phyloP scores from a whole-genome alignment of 2,329 filamentous ascomycete species.

The Exophiala sideris region DNA sequence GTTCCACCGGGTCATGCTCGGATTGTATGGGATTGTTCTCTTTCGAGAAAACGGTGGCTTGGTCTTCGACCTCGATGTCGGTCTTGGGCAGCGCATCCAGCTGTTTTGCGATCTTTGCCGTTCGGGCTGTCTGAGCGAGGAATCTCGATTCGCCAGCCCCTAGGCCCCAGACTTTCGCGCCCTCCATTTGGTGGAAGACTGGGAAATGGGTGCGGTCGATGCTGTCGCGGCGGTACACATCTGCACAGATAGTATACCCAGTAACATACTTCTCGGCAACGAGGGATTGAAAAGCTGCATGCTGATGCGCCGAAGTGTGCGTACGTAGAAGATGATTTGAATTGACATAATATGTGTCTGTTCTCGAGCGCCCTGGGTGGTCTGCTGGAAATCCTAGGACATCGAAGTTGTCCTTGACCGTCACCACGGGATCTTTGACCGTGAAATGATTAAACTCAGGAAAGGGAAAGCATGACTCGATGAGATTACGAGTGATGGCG shows the following conservation, averaged over 20 bases:
- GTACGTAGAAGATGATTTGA: conserved; percentile 78
- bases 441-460: conserved; percentile 71
- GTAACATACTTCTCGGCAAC: conserved; percentile 44
- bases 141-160: conserved; percentile 4
- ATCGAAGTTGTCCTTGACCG: conserved; percentile 87
- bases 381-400: conserved; percentile 86
- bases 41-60: conserved; percentile 56
- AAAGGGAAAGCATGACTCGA: conserved; percentile 80
- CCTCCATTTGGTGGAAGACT: conserved; percentile 98
- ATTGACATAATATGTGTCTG: conserved; percentile 96
- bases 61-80: conserved; percentile 17
- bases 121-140: conserved; percentile 39
- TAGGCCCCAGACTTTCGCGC: conserved; percentile 77
- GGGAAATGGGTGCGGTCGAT: conserved; percentile 95
- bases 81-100: conserved; percentile 57
- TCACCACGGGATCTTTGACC: conserved; percentile 73
- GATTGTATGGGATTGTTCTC: conserved; percentile 80
- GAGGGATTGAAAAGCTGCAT: conserved; percentile 65
- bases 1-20: conserved; percentile 70
- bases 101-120: conserved; percentile 65
- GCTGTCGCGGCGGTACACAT: conserved; percentile 93
- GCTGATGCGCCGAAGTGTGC: conserved; percentile 94
- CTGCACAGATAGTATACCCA: conserved; percentile 87
- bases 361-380: conserved; percentile 80
- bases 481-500: conserved; percentile 83